A percentile compares a stretch with the other conserved stretches of the same genome.
These are phyloP conservation scores for Fraxinus sp. DNA, from an alignment of 305 asterid genomes.

Conservation along the genomic window DNA sequence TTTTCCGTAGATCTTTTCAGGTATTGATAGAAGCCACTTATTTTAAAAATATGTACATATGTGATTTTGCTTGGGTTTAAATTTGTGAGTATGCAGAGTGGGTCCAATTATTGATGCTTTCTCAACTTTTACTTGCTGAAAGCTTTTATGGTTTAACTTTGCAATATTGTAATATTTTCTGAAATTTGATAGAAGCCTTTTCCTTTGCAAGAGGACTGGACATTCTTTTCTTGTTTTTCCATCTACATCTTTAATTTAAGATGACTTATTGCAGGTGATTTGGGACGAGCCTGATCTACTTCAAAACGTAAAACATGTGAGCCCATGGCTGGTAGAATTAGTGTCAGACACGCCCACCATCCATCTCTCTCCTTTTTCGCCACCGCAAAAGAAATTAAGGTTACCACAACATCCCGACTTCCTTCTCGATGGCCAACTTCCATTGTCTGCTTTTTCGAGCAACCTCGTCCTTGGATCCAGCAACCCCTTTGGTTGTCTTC, in stretches of 20 bases:
- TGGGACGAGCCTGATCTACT: slow-evolving; percentile 97
- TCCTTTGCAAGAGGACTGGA: neutral
- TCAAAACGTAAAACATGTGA: slow-evolving; percentile 79
- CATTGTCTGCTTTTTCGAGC: slow-evolving; percentile 49
- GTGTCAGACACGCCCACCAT: slow-evolving; percentile 70
- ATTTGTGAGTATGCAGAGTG: neutral
- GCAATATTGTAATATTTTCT: neutral
- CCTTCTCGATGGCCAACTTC: slow-evolving; percentile 50
- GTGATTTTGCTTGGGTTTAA: neutral
- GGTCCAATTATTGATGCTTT: neutral
- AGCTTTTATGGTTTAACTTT: neutral
- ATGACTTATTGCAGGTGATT: slow-evolving; percentile 53
- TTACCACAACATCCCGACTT: slow-evolving; percentile 53
- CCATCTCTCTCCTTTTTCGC: slow-evolving; percentile 71
- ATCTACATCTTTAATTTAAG: neutral
- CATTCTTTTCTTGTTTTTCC: neutral
- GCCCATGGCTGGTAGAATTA: slow-evolving; percentile 84
- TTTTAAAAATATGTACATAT: neutral
- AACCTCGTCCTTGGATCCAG: slow-evolving; percentile 46
- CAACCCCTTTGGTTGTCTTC: slow-evolving; percentile 56
- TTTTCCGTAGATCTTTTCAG: neutral
- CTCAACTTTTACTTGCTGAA: neutral
- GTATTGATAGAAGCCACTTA: neutral
- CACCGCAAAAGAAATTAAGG: slow-evolving; percentile 64
- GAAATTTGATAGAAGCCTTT: neutral